phyloP scores from a whole-genome alignment of 352 stramenopile species.

The Elongisporangium anandrum region DNA sequence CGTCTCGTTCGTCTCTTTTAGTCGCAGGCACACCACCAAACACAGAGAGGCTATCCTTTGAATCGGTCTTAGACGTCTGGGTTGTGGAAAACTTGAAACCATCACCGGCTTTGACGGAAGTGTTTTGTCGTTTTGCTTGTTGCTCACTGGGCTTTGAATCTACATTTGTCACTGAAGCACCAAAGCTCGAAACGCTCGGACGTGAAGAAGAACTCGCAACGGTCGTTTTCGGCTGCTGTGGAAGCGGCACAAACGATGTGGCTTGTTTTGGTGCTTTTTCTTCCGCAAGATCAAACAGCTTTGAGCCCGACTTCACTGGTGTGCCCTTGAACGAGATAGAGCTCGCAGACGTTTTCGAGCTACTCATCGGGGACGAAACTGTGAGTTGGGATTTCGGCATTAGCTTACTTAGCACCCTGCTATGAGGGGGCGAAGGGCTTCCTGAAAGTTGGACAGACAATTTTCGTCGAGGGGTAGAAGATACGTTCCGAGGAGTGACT shows the following conservation, averaged over 20 bases:
- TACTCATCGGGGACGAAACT: conserved; percentile 61
- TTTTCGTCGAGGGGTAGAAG: conserved; percentile 35
- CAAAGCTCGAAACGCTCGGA: conserved; percentile 26
- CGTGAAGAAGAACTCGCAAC: conserved; percentile 35
- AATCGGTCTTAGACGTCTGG: background rate
- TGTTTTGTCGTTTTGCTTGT: background rate
- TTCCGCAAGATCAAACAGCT: conserved; percentile 51
- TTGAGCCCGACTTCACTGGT: conserved; percentile 49
- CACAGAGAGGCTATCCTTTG: background rate
- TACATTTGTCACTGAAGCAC: conserved; percentile 1
- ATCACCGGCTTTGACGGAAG: conserved; percentile 1
- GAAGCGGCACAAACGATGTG: conserved; percentile 42
- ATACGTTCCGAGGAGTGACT: conserved; percentile 54
- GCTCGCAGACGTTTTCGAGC: conserved; percentile 26
- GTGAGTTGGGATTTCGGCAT: conserved; percentile 67
- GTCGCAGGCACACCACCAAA: background rate
- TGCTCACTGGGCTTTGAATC: background rate
- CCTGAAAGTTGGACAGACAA: conserved; percentile 10
- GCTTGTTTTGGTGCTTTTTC: conserved; percentile 52
- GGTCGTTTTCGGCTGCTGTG: conserved; percentile 30
- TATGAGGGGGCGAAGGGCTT: conserved; percentile 22
- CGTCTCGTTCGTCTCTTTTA: conserved; percentile 4
- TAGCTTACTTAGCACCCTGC: conserved; percentile 60
- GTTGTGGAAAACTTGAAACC: conserved; percentile 5
- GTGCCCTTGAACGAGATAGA: conserved; percentile 59